A percentile compares a stretch with the other conserved stretches of the same genome.
These are phyloP conservation scores for Myotisia sp. DNA, from an alignment of 2,329 filamentous ascomycete genomes.

Conservation along the genomic window DNA sequence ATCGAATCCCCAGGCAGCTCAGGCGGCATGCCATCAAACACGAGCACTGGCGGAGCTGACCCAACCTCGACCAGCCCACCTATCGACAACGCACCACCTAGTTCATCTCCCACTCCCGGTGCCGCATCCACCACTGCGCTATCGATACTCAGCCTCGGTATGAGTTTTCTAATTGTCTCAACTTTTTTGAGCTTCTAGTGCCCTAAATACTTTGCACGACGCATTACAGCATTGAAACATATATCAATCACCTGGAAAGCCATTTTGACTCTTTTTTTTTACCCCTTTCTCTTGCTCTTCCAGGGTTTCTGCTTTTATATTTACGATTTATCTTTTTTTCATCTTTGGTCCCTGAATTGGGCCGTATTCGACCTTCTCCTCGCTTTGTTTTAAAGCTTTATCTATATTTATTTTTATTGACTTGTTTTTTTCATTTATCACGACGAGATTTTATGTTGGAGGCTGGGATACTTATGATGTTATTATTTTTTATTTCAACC, in stretches of 20 bases:
- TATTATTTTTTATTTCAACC: not conserved
- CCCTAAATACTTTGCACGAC: not conserved
- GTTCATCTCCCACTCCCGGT: constrained; percentile 8
- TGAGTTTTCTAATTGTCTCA: constrained; percentile 14
- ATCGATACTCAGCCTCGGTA: constrained; percentile 12
- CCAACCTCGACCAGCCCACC: constrained; percentile 4
- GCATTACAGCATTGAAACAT: not conserved
- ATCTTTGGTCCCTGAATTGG: too few species aligned
- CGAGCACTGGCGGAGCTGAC: constrained; percentile 8
- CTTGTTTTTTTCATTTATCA: too few species aligned
- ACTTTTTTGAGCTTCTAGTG: constrained; percentile 10
- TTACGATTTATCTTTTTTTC: too few species aligned
- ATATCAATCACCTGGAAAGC: not conserved
- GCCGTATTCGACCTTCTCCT: too few species aligned
- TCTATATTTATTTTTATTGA: too few species aligned
- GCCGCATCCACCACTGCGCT: constrained; percentile 10
- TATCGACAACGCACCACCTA: constrained; percentile 6
- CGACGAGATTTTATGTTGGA: constrained; percentile 4
- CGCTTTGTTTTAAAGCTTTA: too few species aligned
- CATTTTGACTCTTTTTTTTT: not conserved
- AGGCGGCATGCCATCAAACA: constrained; percentile 6
- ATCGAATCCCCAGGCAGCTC: constrained; percentile 10
- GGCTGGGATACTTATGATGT: constrained; percentile 1
- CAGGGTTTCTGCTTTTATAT: constrained; percentile 1
- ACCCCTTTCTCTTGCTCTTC: not conserved